A percentile compares a stretch with the other conserved stretches of the same genome.
Evolutionary conservation across 176 grass and related monocot species (phyloP).

Genomic region (Avena eriantha): DNA sequence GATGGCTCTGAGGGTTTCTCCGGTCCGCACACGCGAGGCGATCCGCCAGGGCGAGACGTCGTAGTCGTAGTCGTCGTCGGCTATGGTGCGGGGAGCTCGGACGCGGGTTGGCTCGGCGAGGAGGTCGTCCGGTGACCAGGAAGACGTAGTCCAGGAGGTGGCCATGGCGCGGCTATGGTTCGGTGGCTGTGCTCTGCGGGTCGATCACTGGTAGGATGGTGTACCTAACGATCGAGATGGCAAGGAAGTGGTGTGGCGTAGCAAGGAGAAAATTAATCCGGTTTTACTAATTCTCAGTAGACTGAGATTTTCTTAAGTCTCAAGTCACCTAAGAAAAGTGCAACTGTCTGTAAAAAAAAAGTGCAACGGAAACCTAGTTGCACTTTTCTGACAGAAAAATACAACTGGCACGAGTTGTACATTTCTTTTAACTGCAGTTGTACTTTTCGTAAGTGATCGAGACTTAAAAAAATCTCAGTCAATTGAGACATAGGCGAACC

Average conservation of each 20-base stretch:
- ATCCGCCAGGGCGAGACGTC: background rate
- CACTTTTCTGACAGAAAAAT: too few relatives aligned
- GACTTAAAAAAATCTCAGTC: too few relatives aligned
- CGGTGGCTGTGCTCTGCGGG: background rate
- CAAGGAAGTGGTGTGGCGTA: background rate
- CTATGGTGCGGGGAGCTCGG: background rate
- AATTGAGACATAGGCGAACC: too few relatives aligned
- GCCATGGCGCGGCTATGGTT: background rate
- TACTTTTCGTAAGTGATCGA: too few relatives aligned
- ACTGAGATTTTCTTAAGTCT: too few relatives aligned
- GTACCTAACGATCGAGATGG: constrained; percentile 5
- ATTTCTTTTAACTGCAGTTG: too few relatives aligned
- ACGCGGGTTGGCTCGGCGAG: background rate
- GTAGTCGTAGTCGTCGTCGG: background rate
- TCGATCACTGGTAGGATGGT: background rate
- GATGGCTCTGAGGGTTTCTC: background rate
- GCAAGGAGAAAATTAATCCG: too few relatives aligned
- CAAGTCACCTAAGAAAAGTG: too few relatives aligned
- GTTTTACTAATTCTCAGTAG: too few relatives aligned
- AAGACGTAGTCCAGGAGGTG: background rate
- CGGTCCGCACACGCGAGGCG: background rate
- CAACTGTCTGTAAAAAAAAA: too few relatives aligned
- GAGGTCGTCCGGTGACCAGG: background rate
- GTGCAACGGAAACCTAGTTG: too few relatives aligned
- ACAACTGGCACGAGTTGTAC: too few relatives aligned